A percentile compares a stretch with the other conserved stretches of the same genome.
Conservation (phyloP, 257 asterid species). For the Haberlea rhodopensis region DNA sequence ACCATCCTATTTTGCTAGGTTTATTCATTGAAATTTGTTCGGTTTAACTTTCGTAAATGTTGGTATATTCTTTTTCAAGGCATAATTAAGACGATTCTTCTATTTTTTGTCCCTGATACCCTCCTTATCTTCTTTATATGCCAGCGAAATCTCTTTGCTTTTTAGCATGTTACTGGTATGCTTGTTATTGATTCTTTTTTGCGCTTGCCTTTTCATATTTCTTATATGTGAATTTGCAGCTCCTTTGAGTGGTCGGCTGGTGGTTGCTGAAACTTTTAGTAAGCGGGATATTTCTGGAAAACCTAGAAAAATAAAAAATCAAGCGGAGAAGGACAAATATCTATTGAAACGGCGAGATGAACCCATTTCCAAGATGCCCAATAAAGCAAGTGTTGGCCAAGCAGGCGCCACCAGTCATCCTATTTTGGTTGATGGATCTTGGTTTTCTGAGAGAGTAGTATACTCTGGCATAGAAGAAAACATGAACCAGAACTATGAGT, state of each 20-base stretch:
- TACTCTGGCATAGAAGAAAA: constrained; percentile 28
- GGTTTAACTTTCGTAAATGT: neutral
- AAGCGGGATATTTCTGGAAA: constrained; percentile 37
- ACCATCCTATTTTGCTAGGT: neutral
- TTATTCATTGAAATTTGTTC: neutral
- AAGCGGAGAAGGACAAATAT: constrained; percentile 36
- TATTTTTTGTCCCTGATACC: neutral
- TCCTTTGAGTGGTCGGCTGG: constrained; percentile 46
- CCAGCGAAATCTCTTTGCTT: neutral
- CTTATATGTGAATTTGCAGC: constrained; percentile 28
- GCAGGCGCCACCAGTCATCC: constrained; percentile 31
- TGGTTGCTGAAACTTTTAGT: constrained; percentile 43
- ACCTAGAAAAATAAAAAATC: constrained; percentile 30
- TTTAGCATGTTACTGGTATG: neutral
- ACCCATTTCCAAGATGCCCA: constrained; percentile 40
- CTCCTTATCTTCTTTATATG: neutral
- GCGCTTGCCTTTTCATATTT: no score
- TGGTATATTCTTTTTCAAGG: neutral
- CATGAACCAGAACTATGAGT: constrained; percentile 29
- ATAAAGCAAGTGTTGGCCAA: constrained; percentile 40
- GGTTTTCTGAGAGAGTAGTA: constrained; percentile 27
- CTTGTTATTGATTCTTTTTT: neutral
- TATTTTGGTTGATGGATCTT: constrained; percentile 37
- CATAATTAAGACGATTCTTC: neutral
- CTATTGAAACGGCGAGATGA: constrained; percentile 66